Conservation (phyloP, 768 basidiomycete genomes). For the Astraeus odoratus region DNA sequence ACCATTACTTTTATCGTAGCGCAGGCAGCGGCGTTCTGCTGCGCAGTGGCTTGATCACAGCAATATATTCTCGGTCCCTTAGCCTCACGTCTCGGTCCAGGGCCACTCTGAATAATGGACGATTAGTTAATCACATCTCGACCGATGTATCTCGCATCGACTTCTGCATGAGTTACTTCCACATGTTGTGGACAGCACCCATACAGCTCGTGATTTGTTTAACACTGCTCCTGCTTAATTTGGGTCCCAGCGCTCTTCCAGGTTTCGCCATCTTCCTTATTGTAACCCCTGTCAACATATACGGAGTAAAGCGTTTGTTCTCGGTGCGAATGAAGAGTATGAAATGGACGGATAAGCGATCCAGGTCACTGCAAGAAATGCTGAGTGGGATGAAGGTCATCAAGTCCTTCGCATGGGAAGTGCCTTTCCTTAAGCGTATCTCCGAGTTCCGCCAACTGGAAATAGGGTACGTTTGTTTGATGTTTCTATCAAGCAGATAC, state of each 20-base stretch:
- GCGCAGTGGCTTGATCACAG: conserved; percentile 80
- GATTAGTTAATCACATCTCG: conserved; percentile 89
- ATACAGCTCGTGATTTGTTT: conserved; percentile 78
- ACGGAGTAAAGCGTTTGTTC: conserved; percentile 60
- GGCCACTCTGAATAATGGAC: conserved; percentile 76
- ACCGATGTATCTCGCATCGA: conserved; percentile 90
- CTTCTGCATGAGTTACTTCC: conserved; percentile 75
- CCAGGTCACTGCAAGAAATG: conserved; percentile 84
- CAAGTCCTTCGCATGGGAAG: conserved; percentile 89
- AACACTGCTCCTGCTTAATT: conserved; percentile 60
- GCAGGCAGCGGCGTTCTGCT: conserved; percentile 72
- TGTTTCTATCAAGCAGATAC: not conserved
- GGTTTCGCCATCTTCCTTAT: conserved; percentile 61
- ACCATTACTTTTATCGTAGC: conserved; percentile 81
- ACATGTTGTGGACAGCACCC: conserved; percentile 72
- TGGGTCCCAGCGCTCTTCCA: conserved; percentile 55
- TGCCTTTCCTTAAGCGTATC: conserved; percentile 71
- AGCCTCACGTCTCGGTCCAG: conserved; percentile 73
- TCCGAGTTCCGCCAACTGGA: conserved; percentile 65
- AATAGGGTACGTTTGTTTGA: conserved; percentile 40
- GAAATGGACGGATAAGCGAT: conserved; percentile 86
- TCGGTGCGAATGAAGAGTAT: conserved; percentile 64
- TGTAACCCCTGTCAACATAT: conserved; percentile 65
- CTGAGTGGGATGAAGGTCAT: conserved; percentile 86
- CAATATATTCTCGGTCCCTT: conserved; percentile 76